A percentile compares a stretch with the other conserved stretches of the same genome.
These are phyloP conservation scores for Cyclocybe aegerita DNA, from an alignment of 768 basidiomycete species.

Conservation along the genomic window DNA sequence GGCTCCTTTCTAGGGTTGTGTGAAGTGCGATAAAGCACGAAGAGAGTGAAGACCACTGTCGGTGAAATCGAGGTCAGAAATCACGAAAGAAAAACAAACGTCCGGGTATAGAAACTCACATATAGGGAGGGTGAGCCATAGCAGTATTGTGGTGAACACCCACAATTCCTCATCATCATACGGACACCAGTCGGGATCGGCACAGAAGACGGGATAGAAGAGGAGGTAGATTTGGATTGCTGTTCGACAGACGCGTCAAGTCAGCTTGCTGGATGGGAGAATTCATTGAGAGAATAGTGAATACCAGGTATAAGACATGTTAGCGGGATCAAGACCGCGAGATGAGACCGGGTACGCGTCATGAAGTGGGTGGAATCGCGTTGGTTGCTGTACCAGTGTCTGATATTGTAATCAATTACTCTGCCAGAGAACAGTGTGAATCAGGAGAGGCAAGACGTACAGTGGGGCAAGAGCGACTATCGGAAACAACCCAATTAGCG, in stretches of 20 bases:
- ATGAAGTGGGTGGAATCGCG: conserved; percentile 12
- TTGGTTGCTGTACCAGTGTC: conserved; percentile 21
- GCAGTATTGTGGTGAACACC: no score
- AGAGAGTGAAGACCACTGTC: conserved; percentile 6
- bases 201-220: no score
- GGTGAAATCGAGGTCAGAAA: not conserved
- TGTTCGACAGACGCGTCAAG: no score
- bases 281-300: not conserved
- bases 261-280: not conserved
- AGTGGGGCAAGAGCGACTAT: not conserved
- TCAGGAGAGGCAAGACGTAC: not conserved
- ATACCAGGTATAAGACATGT: conserved; percentile 2
- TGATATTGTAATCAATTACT: not conserved
- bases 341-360: conserved; percentile 11
- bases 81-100: not conserved
- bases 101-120: not conserved
- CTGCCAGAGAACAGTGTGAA: not conserved
- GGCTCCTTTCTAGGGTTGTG: conserved; percentile 10
- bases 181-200: no score
- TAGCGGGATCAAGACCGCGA: conserved; percentile 7
- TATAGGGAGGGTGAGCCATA: no score
- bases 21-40: conserved; percentile 12
- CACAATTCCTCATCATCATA: no score
- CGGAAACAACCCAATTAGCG: no score
- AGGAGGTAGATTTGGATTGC: no score